Evolutionary conservation across 306 rosid species (phyloP), one percentile per base, ranked within the genome.

Genomic region (Sechiopsis laciniata): DNA sequence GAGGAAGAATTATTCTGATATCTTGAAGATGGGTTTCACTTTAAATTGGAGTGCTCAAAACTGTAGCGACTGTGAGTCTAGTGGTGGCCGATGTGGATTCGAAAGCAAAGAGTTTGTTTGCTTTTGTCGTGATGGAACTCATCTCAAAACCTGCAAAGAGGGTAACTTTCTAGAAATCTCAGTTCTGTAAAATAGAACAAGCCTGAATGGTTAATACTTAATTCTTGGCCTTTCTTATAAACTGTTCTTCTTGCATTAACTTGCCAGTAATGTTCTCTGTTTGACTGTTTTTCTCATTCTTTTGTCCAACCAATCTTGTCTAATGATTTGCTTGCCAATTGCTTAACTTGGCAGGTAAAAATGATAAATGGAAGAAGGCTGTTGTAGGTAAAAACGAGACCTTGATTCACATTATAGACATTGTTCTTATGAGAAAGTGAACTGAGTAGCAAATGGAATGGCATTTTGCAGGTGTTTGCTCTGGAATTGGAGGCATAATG

Each of bases 41-140:
- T 37, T 37, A 37, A 37, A 37, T 37, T 37, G 45, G 45, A 37
- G 45, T 37, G 45, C 76, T 26, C 83, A 79, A 65, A 76, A 83
- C 65, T 92, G 92, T 64, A 74, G 82, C 58, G 45, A 51, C 21
- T 87, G 92, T 79, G 83, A 82, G 78, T 72, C 2, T 17, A 88
- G 92, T 70, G 91, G 88, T 6, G 88, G 95, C 19, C 76, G 84
- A 6, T 88, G 97, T 79, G 90, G 92, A 52, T 83, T 80, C 66
- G 80, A 76, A 26, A 29, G 64, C 53, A 73, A 76, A 59, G 24
- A 78, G 69, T 82, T 85, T 64, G 40, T 77, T 59, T 89, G 90
- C 72, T 87, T 80, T 79, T 87, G 91, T 78, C 79, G 77, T 20
- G 90, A 85, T 75, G 51, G 81, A 56, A 73, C 87, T 42, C 88